Conservation (phyloP, 2,329 filamentous ascomycete species). For the Colletotrichum spaethianum region DNA sequence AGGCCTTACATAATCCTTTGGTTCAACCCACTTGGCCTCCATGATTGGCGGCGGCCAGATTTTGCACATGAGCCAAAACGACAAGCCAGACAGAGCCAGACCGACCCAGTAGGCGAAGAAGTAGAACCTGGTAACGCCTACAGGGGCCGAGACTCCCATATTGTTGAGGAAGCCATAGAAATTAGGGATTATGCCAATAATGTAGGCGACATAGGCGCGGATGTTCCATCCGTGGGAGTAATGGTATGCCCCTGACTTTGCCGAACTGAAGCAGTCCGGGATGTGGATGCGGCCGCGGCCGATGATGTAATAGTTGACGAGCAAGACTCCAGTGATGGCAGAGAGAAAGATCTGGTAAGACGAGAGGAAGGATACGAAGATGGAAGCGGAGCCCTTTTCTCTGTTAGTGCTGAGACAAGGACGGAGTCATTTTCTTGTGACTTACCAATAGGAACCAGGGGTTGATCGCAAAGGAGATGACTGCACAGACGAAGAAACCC, state of each 20-base stretch:
- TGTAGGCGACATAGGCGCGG: slow-evolving; percentile 42
- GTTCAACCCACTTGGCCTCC: slow-evolving; percentile 42
- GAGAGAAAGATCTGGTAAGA: slow-evolving; percentile 56
- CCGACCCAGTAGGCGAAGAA: slow-evolving; percentile 69
- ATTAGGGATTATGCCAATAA: slow-evolving; percentile 55
- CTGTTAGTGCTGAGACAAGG: slow-evolving; percentile 55
- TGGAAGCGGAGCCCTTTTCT: slow-evolving; percentile 50
- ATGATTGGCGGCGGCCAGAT: slow-evolving; percentile 42
- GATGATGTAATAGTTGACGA: slow-evolving; percentile 53
- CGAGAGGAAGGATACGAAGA: slow-evolving; percentile 54
- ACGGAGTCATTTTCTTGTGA: slow-evolving; percentile 51
- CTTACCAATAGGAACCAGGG: slow-evolving; percentile 56
- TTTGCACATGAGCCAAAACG: slow-evolving; percentile 44
- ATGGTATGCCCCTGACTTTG: slow-evolving; percentile 31
- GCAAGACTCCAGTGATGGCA: slow-evolving; percentile 58
- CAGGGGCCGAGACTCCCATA: slow-evolving; percentile 54
- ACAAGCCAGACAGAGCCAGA: slow-evolving; percentile 58
- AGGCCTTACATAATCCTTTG: slow-evolving; percentile 38
- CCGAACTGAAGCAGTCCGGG: slow-evolving; percentile 46
- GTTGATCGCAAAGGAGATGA: slow-evolving; percentile 54
- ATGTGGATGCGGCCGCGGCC: slow-evolving; percentile 52
- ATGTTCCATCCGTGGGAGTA: slow-evolving; percentile 37
- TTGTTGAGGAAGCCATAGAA: slow-evolving; percentile 58
- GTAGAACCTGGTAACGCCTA: slow-evolving; percentile 61
- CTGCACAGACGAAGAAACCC: slow-evolving; percentile 54